Evolutionary conservation across 345 rosid genomes (phyloP).

Genomic region (Odontarrhena argentea): DNA sequence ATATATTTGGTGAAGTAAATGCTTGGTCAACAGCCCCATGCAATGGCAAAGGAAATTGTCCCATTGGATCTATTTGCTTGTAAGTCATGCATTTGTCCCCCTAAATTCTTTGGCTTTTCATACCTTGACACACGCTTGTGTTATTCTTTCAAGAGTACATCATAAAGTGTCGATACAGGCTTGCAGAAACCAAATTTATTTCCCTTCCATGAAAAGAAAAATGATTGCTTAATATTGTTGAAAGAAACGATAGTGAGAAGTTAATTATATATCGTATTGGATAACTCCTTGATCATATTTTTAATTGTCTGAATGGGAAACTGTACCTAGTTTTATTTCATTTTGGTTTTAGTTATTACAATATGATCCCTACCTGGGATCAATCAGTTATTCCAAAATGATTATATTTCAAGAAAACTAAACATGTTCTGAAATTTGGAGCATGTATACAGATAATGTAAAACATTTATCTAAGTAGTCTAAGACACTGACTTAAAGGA

Average conservation of each 20-base stretch:
- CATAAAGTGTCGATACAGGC: neutral
- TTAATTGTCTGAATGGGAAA: neutral
- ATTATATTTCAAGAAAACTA: constrained; percentile 16
- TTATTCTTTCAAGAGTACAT: neutral
- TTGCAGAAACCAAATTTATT: constrained; percentile 13
- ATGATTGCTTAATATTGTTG: neutral
- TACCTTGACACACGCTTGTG: constrained; percentile 2
- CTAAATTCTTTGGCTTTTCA: neutral
- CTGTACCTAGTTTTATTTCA: neutral
- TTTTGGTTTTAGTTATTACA: neutral
- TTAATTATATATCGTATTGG: neutral
- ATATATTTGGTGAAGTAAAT: constrained; percentile 47
- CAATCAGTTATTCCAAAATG: neutral
- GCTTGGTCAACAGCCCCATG: constrained; percentile 54
- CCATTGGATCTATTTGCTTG: constrained; percentile 66
- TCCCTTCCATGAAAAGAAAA: neutral
- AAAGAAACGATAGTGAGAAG: constrained; percentile 1
- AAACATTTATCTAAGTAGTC: neutral
- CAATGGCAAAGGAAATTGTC: constrained; percentile 46
- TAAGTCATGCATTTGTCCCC: constrained; percentile 48
- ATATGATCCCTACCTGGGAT: neutral
- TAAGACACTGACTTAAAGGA: neutral
- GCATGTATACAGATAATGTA: constrained; percentile 21
- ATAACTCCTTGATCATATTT: neutral
- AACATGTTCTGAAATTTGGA: constrained; percentile 6